These are phyloP conservation scores for Skeletonema potamos DNA, from an alignment of 108 stramenopile species.

Conservation along the genomic window DNA sequence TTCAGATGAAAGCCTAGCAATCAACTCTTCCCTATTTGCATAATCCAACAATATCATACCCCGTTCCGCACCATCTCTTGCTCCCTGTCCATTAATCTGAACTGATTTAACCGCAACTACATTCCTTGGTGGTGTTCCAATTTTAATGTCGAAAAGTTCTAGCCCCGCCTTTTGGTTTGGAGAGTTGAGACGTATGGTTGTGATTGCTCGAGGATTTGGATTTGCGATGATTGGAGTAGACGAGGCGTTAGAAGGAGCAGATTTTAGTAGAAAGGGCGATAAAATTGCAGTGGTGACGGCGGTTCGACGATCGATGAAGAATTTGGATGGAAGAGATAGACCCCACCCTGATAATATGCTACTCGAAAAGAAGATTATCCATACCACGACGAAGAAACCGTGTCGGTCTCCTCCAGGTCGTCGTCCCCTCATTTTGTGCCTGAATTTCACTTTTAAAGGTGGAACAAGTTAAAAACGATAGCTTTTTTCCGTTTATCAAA, in stretches of 20 bases:
- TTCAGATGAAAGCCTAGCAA: slow-evolving; percentile 33
- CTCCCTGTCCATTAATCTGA: neutral
- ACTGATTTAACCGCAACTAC: slow-evolving; percentile 12
- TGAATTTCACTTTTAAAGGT: too few relatives aligned
- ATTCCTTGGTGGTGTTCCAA: slow-evolving; percentile 12
- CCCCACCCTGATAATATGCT: neutral
- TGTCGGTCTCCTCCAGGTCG: neutral
- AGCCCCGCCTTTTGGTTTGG: slow-evolving; percentile 3
- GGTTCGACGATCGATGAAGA: neutral
- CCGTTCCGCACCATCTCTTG: slow-evolving; percentile 3
- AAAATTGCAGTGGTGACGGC: neutral
- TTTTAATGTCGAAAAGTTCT: slow-evolving; percentile 11
- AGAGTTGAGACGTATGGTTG: slow-evolving; percentile 9
- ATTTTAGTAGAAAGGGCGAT: neutral
- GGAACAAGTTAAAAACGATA: too few relatives aligned
- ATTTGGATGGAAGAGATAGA: neutral
- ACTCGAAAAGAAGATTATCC: neutral
- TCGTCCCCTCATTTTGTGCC: neutral
- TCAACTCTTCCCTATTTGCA: slow-evolving; percentile 18
- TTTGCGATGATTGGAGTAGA: neutral
- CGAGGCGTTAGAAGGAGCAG: neutral
- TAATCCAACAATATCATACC: slow-evolving; percentile 17
- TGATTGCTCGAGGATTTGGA: slow-evolving; percentile 17
- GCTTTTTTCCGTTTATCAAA: too few relatives aligned
- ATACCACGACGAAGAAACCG: neutral